A percentile compares a stretch with the other conserved stretches of the same genome.
Evolutionary conservation across 2,329 filamentous ascomycete species (phyloP).

Genomic region (Colletotrichum sp.): DNA sequence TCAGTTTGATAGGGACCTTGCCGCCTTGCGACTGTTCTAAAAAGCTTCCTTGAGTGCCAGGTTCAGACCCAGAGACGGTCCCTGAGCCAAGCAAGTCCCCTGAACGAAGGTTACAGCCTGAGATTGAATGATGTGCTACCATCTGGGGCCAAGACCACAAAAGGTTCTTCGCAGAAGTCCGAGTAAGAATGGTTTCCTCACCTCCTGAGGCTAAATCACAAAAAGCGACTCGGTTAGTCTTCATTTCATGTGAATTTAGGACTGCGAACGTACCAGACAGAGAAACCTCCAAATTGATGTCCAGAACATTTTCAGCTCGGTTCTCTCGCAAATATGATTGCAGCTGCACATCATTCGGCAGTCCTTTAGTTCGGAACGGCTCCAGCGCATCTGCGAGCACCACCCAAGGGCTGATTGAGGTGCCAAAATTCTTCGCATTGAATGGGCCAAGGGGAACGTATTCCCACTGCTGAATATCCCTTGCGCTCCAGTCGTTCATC

Average conservation of each 20-base stretch:
- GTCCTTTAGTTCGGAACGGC: constrained; percentile 21
- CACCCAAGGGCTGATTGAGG: constrained; percentile 66
- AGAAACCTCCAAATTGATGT: constrained; percentile 42
- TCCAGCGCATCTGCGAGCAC: constrained; percentile 63
- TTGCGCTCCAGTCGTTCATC: constrained; percentile 69
- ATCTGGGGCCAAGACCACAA: constrained; percentile 86
- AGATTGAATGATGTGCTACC: constrained; percentile 80
- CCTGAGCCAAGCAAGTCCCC: constrained; percentile 80
- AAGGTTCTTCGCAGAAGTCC: constrained; percentile 49
- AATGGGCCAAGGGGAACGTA: constrained; percentile 67
- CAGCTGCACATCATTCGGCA: constrained; percentile 36
- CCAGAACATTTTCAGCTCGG: constrained; percentile 35
- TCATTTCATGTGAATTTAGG: not conserved
- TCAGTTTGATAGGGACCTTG: constrained; percentile 65
- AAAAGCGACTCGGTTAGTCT: not conserved
- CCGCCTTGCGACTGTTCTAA: constrained; percentile 75
- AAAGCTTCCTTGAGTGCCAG: constrained; percentile 71
- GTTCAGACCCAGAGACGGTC: constrained; percentile 71
- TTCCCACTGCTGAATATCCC: constrained; percentile 67
- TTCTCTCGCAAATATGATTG: constrained; percentile 61
- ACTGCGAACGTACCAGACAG: constrained; percentile 33
- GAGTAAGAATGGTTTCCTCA: constrained; percentile 37
- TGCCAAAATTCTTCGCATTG: constrained; percentile 66
- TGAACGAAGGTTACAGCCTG: constrained; percentile 74
- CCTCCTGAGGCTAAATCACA: constrained; percentile 23